These are phyloP conservation scores for Aechmea fasciata DNA, from an alignment of 176 grass and related monocot species.

Conservation along the genomic window DNA sequence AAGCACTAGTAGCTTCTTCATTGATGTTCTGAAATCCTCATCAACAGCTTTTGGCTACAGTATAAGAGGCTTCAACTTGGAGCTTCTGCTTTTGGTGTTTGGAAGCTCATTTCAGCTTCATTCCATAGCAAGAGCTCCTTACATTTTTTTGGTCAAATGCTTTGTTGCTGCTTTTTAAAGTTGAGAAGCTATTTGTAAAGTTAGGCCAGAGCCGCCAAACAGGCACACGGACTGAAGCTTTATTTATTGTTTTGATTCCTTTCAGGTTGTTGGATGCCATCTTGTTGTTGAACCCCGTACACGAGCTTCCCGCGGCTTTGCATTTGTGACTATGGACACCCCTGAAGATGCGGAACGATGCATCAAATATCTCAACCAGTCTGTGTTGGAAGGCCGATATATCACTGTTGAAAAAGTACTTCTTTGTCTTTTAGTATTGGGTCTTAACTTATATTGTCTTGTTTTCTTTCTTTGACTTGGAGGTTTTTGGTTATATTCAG, in stretches of 20 bases:
- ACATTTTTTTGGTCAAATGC: too few relatives aligned
- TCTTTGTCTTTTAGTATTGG: slow-evolving; percentile 2
- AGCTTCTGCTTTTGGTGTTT: too few relatives aligned
- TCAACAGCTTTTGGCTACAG: too few relatives aligned
- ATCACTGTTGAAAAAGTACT: slow-evolving; percentile 72
- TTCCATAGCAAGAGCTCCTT: too few relatives aligned
- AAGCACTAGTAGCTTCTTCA: too few relatives aligned
- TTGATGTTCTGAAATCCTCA: too few relatives aligned
- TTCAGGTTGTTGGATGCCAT: slow-evolving; percentile 45
- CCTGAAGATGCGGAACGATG: slow-evolving; percentile 60
- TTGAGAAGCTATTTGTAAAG: too few relatives aligned
- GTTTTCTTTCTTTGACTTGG: slow-evolving; percentile 40
- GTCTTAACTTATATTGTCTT: slow-evolving; percentile 19
- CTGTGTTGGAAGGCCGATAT: slow-evolving; percentile 47
- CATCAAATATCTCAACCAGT: slow-evolving; percentile 60
- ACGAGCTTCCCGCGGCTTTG: slow-evolving; percentile 59
- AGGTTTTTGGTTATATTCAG: slow-evolving; percentile 82
- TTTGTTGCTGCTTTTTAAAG: too few relatives aligned
- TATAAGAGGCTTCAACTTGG: too few relatives aligned
- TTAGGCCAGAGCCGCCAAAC: too few relatives aligned
- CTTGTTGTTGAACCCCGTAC: slow-evolving; percentile 67
- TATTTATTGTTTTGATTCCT: background rate
- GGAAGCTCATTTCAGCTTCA: too few relatives aligned
- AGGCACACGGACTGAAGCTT: background rate
- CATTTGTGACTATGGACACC: slow-evolving; percentile 64